Evolutionary conservation across 495 filamentous ascomycete species (phyloP).

Genomic region (Trichocladium antarcticum): DNA sequence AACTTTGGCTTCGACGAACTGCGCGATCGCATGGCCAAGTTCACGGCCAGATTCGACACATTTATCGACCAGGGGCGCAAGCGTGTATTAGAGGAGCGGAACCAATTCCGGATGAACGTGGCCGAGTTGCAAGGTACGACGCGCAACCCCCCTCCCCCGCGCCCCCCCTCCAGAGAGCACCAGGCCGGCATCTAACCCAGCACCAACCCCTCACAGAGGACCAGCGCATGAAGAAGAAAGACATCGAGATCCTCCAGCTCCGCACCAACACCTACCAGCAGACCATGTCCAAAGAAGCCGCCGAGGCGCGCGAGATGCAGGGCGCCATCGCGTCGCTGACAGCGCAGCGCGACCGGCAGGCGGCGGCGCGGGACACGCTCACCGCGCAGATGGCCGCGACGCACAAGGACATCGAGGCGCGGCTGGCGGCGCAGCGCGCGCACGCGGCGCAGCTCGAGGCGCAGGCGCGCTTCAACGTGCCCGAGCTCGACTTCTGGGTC

Average conservation of each 20-base stretch:
- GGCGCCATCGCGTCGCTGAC: conserved; percentile 63
- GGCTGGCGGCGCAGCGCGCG: conserved; percentile 41
- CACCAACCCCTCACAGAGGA: conserved; percentile 52
- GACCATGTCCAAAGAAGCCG: conserved; percentile 71
- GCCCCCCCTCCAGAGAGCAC: background rate
- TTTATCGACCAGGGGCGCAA: conserved; percentile 89
- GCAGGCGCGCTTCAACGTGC: conserved; percentile 74
- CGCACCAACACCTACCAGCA: conserved; percentile 68
- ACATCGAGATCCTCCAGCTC: conserved; percentile 72
- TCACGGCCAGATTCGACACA: conserved; percentile 81
- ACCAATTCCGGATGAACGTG: conserved; percentile 82
- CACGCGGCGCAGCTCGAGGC: conserved; percentile 55
- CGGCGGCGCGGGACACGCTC: conserved; percentile 59
- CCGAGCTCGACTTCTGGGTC: conserved; percentile 93
- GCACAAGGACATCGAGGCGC: conserved; percentile 52
- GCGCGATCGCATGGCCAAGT: conserved; percentile 87
- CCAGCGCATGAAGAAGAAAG: conserved; percentile 74
- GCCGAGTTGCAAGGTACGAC: conserved; percentile 73
- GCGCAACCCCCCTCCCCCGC: background rate
- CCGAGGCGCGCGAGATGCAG: conserved; percentile 83
- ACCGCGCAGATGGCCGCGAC: conserved; percentile 67
- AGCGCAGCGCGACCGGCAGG: conserved; percentile 62
- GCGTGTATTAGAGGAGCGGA: conserved; percentile 80
- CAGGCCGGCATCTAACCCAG: background rate
- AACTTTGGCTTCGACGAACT: conserved; percentile 96